phyloP scores from a whole-genome alignment of 164 flowering plant species.

The Aristolochia californica region DNA sequence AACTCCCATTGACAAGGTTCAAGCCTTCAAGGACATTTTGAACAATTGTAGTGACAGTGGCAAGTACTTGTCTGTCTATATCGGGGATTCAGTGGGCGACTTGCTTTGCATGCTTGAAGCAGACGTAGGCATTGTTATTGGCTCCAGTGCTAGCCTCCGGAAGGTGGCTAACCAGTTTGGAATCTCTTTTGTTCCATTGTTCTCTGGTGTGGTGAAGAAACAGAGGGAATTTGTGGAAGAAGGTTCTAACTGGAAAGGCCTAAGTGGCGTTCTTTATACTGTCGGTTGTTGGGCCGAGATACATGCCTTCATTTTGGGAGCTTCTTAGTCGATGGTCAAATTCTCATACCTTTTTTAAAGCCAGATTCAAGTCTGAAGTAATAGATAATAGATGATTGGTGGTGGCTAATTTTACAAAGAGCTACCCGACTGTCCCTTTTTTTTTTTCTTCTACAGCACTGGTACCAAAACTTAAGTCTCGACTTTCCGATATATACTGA shows the following conservation, averaged over 20 bases:
- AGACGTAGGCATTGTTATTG: constrained; percentile 26
- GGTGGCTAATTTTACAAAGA: constrained; percentile 6
- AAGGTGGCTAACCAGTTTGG: constrained; percentile 22
- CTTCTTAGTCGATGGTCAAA: not conserved
- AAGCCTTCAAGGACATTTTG: constrained; percentile 18
- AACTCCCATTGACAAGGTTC: constrained; percentile 29
- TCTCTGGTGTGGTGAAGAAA: constrained; percentile 25
- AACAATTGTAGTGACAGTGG: constrained; percentile 4
- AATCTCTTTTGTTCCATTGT: constrained; percentile 24
- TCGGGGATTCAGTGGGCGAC: constrained; percentile 29
- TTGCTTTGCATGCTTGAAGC: constrained; percentile 31
- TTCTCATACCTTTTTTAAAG: not conserved
- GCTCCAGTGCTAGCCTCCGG: constrained; percentile 25
- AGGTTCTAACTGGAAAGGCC: constrained; percentile 16
- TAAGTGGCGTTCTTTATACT: constrained; percentile 24
- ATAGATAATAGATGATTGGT: constrained; percentile 1
- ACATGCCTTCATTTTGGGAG: constrained; percentile 28
- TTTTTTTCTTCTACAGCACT: constrained; percentile 4
- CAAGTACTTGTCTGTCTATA: constrained; percentile 19
- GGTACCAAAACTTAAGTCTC: not conserved
- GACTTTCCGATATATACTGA: too few species aligned
- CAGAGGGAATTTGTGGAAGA: constrained; percentile 18
- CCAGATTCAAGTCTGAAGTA: not conserved
- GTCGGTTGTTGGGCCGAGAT: constrained; percentile 30
- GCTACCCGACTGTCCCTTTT: not conserved